phyloP scores from a whole-genome alignment of 345 rosid species.

The Melastoma malabathricum region DNA sequence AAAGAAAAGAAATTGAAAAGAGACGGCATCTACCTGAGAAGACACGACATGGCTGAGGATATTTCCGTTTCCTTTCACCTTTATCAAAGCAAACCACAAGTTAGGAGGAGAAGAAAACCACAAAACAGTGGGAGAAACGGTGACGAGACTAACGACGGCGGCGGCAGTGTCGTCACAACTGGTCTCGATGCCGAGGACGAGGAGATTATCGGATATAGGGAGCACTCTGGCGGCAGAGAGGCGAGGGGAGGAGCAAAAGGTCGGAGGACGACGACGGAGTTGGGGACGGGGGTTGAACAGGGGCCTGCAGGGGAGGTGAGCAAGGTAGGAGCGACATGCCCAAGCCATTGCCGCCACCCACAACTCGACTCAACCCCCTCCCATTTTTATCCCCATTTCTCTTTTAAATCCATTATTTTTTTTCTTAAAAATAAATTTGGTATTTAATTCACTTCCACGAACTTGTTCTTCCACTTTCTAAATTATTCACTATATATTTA shows the following conservation, averaged over 20 bases:
- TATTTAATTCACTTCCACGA: no score
- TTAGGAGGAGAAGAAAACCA: slow-evolving; percentile 1
- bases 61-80: slow-evolving; percentile 80
- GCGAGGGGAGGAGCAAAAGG: no score
- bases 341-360: no score
- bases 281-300: no score
- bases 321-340: no score
- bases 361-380: no score
- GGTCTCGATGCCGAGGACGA: slow-evolving; percentile 86
- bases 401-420: no score
- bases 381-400: no score
- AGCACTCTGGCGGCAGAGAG: slow-evolving; percentile 1
- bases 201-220: slow-evolving; percentile 28
- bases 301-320: neutral
- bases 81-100: neutral
- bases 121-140: neutral
- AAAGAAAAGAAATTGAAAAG: slow-evolving; percentile 1
- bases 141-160: slow-evolving; percentile 46
- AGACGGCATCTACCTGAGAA: slow-evolving; percentile 59
- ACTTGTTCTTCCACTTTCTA: no score
- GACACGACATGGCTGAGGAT: slow-evolving; percentile 88
- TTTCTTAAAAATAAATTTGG: no score
- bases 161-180: slow-evolving; percentile 98
- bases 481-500: no score
- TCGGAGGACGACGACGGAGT: no score